Percentiles rank a stretch among this genome's conserved stretches.
Conservation (phyloP, 2,329 filamentous ascomycete species). For the Penicillium olsonii region DNA sequence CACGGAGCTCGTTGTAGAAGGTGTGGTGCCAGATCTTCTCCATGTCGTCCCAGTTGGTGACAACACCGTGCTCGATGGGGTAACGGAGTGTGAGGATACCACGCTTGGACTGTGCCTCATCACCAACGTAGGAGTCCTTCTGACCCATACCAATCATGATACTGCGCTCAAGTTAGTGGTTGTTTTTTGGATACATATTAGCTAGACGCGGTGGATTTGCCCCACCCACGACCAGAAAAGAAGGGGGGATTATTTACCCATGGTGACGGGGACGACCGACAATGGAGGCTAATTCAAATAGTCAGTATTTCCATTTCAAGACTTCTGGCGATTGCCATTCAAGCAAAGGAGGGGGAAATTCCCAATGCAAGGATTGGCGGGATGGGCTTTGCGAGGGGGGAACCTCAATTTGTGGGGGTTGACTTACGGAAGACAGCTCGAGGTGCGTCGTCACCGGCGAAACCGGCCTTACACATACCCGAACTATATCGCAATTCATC, state of each 20-base stretch:
- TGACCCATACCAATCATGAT: conserved; percentile 99
- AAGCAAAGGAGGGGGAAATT: conserved; percentile 11
- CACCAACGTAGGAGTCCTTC: conserved; percentile 99
- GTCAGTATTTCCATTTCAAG: conserved; percentile 1
- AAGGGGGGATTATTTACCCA: conserved; percentile 73
- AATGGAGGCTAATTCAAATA: conserved; percentile 75
- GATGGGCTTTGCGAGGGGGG: conserved; percentile 19
- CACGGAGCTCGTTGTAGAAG: conserved; percentile 99
- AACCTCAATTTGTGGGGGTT: conserved; percentile 27
- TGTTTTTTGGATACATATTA: background rate
- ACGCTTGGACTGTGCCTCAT: conserved; percentile 99
- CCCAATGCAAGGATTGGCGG: conserved; percentile 32
- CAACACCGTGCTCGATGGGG: conserved; percentile 99
- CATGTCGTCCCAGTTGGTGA: conserved; percentile 99
- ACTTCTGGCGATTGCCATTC: background rate
- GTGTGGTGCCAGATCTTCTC: conserved; percentile 99
- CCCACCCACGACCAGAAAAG: conserved; percentile 4
- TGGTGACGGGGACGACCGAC: conserved; percentile 99
- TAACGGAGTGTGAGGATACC: conserved; percentile 99
- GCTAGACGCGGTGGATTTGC: background rate
- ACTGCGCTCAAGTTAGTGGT: conserved; percentile 57
- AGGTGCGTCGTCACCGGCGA: conserved; percentile 99
- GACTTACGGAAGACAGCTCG: conserved; percentile 99
- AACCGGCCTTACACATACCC: conserved; percentile 99
- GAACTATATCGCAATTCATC: conserved; percentile 65